Evolutionary conservation across 306 rosid species (phyloP).

Genomic region (Hippophae gyantsensis): DNA sequence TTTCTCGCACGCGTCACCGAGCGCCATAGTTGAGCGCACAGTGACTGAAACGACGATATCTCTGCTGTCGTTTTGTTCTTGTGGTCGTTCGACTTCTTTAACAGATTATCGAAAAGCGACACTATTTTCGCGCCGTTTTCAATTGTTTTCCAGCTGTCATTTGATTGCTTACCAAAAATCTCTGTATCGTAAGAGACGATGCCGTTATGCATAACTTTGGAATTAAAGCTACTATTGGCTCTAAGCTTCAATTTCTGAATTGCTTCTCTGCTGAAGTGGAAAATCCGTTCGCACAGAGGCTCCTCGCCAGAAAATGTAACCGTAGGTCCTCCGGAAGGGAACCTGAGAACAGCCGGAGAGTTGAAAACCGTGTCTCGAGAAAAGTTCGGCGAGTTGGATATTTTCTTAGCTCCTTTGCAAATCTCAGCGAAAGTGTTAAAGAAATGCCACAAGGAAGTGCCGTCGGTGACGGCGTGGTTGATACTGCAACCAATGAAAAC

Average conservation of each 20-base stretch:
- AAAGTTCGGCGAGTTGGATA: constrained; percentile 42
- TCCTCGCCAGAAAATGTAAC: constrained; percentile 39
- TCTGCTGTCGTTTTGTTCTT: constrained; percentile 13
- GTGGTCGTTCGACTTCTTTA: too few species aligned
- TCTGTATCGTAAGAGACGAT: constrained; percentile 21
- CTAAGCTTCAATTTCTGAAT: constrained; percentile 32
- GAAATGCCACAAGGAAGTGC: constrained; percentile 89
- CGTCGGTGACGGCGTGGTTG: constrained; percentile 70
- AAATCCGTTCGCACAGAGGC: constrained; percentile 55
- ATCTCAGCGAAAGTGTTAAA: constrained; percentile 79
- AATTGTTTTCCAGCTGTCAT: constrained; percentile 41
- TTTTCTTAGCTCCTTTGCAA: constrained; percentile 30
- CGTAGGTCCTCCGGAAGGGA: constrained; percentile 60
- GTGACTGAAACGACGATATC: constrained; percentile 80
- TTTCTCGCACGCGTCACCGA: constrained; percentile 74
- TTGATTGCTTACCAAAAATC: constrained; percentile 27
- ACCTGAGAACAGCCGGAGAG: constrained; percentile 43
- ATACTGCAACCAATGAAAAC: constrained; percentile 60
- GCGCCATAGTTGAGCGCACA: constrained; percentile 78
- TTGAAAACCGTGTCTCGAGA: constrained; percentile 47
- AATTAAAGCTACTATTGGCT: constrained; percentile 15
- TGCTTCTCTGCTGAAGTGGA: constrained; percentile 49
- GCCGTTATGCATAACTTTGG: constrained; percentile 19
- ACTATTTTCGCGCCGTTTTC: constrained; percentile 9
- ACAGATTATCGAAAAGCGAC: background rate